Conservation (phyloP, 2,329 filamentous ascomycete genomes). For the Venturia pyrina region DNA sequence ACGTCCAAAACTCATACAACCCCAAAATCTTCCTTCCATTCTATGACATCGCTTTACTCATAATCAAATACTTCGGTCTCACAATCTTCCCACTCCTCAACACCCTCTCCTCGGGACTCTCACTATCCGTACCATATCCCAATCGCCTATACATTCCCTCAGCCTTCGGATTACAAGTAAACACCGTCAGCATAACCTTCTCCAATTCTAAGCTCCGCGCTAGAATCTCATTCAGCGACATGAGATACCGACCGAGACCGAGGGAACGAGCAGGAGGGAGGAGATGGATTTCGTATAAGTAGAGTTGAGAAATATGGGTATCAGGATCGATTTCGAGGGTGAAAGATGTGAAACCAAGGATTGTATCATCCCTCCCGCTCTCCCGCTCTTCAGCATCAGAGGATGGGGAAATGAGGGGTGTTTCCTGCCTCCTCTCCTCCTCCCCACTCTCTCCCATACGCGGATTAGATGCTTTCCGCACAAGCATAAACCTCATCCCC, state of each 20-base stretch:
- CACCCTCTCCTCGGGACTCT: slow-evolving; percentile 4
- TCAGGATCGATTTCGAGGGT: slow-evolving; percentile 6
- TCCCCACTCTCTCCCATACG: neutral
- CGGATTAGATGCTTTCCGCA: neutral
- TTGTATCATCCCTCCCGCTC: neutral
- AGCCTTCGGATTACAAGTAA: slow-evolving; percentile 6
- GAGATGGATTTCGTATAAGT: slow-evolving; percentile 12
- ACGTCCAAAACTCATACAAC: no score
- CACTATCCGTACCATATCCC: slow-evolving; percentile 8
- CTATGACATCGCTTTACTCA: neutral
- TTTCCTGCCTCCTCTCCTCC: neutral
- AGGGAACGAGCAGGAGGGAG: neutral
- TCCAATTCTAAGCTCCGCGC: neutral
- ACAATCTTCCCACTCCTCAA: slow-evolving; percentile 8
- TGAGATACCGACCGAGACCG: slow-evolving; percentile 6
- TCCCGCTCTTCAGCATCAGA: neutral
- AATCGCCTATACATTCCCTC: slow-evolving; percentile 8
- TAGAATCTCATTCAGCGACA: neutral
- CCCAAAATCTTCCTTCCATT: no score
- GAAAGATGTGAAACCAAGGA: slow-evolving; percentile 7
- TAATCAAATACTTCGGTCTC: slow-evolving; percentile 11
- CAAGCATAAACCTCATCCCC: slow-evolving; percentile 11
- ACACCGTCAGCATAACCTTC: slow-evolving; percentile 10
- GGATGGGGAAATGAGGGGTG: neutral
- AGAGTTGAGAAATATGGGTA: neutral